Conservation (phyloP, 176 grass and related monocot genomes). For the Carex littledalei region DNA sequence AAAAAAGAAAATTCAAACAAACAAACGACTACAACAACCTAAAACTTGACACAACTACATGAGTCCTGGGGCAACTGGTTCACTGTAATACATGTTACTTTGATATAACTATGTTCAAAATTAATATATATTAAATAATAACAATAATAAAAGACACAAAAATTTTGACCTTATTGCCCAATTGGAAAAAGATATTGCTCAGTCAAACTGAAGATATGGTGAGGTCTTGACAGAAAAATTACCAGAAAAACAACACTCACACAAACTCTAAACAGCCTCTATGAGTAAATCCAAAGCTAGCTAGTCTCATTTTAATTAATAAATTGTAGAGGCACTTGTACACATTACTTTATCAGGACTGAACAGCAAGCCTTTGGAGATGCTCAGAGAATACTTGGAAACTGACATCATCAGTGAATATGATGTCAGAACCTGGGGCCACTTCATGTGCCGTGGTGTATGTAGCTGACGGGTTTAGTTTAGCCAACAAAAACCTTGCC, state of each 20-base stretch:
- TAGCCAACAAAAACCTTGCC: slow-evolving; percentile 97
- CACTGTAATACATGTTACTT: slow-evolving; percentile 11
- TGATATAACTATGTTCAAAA: slow-evolving; percentile 1
- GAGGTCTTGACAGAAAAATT: slow-evolving; percentile 3
- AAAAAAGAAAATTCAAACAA: not conserved
- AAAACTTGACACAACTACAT: slow-evolving; percentile 7
- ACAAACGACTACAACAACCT: not conserved
- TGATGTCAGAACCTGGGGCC: slow-evolving; percentile 86
- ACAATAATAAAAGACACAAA: slow-evolving; percentile 3
- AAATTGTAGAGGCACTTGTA: slow-evolving; percentile 15
- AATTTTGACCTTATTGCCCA: slow-evolving; percentile 24
- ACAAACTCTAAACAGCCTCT: slow-evolving; percentile 17
- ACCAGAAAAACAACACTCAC: slow-evolving; percentile 15
- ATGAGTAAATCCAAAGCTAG: slow-evolving; percentile 27
- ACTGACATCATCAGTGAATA: slow-evolving; percentile 96
- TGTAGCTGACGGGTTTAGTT: slow-evolving; percentile 90
- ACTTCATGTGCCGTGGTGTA: slow-evolving; percentile 81
- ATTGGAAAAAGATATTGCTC: slow-evolving; percentile 12
- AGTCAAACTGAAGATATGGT: slow-evolving; percentile 19
- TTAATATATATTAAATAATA: slow-evolving; percentile 15
- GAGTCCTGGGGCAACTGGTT: not conserved
- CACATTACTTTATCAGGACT: slow-evolving; percentile 51
- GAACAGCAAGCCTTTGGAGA: slow-evolving; percentile 90
- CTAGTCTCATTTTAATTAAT: slow-evolving; percentile 23
- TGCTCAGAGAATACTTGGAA: slow-evolving; percentile 98